phyloP scores from a whole-genome alignment of 257 asterid species.

The Leonotis leonurus region DNA sequence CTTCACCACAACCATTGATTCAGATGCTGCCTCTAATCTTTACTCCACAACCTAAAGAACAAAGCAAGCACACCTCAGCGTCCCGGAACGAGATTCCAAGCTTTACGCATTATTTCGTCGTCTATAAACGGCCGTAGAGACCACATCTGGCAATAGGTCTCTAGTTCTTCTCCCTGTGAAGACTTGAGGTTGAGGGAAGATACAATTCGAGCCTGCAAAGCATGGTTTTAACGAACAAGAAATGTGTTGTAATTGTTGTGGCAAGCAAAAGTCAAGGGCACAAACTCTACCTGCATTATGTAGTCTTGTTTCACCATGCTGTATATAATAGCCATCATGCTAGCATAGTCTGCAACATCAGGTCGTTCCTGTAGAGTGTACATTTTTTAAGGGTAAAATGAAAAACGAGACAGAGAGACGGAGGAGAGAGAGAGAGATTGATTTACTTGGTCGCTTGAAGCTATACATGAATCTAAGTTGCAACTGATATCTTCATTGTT shows the following conservation, averaged over 20 bases:
- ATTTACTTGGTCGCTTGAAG: slow-evolving; percentile 22
- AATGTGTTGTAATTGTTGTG: not conserved
- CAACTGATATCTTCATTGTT: not conserved
- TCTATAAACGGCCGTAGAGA: slow-evolving; percentile 71
- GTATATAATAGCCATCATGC: slow-evolving; percentile 52
- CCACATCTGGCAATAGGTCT: slow-evolving; percentile 85
- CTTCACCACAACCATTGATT: not conserved
- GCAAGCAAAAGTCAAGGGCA: not conserved
- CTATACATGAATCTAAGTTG: not conserved
- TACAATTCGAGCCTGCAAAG: slow-evolving; percentile 45
- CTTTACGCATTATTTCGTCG: slow-evolving; percentile 54
- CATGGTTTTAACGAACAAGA: not conserved
- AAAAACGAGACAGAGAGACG: not conserved
- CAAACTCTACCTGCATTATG: slow-evolving; percentile 66
- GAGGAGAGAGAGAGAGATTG: not conserved
- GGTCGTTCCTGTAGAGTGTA: slow-evolving; percentile 19
- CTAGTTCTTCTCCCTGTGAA: slow-evolving; percentile 65
- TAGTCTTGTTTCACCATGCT: slow-evolving; percentile 72
- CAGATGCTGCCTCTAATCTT: not conserved
- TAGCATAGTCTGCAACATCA: slow-evolving; percentile 43
- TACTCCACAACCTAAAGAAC: not conserved
- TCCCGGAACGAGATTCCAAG: slow-evolving; percentile 48
- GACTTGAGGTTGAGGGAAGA: slow-evolving; percentile 58
- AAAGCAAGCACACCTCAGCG: not conserved
- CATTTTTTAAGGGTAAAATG: not conserved